Conservation (phyloP, 75 land plant genomes). For the Cryptomeria japonica region DNA sequence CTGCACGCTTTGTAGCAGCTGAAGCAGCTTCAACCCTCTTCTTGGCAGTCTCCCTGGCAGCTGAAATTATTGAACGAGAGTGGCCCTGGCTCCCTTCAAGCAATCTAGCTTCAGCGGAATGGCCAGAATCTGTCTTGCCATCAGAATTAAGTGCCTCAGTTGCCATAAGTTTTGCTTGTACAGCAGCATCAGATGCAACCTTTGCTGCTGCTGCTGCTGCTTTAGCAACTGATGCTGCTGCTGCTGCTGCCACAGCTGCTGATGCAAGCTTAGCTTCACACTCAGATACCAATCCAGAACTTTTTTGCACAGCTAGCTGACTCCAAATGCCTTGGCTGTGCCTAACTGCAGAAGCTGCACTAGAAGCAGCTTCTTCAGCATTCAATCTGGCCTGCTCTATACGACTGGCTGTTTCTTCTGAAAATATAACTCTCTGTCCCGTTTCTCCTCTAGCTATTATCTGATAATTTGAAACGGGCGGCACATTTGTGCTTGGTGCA, state of each 20-base stretch:
- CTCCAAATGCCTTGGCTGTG: conserved; percentile 71
- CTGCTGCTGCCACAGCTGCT: conserved; percentile 71
- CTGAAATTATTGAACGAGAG: conserved; percentile 42
- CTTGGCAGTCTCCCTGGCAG: conserved; percentile 65
- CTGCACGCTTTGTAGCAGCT: conserved; percentile 68
- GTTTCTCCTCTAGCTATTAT: conserved; percentile 7
- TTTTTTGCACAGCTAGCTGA: conserved; percentile 42
- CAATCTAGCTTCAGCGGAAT: conserved; percentile 7
- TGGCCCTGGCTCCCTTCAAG: conserved; percentile 16
- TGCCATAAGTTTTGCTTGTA: conserved; percentile 71
- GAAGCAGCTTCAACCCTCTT: conserved; percentile 68
- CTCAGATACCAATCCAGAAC: conserved; percentile 46
- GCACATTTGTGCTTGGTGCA: background rate
- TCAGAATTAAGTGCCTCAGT: conserved; percentile 48
- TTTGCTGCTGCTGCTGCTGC: conserved; percentile 89
- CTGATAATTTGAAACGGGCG: conserved; percentile 7
- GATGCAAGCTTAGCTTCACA: conserved; percentile 61
- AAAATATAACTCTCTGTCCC: conserved; percentile 19
- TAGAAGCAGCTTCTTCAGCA: conserved; percentile 70
- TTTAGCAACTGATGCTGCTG: conserved; percentile 88
- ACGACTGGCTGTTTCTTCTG: conserved; percentile 41
- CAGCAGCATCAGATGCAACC: conserved; percentile 76
- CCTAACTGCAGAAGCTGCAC: conserved; percentile 57
- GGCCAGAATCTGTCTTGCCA: conserved; percentile 10
- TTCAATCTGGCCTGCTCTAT: conserved; percentile 50